Evolutionary conservation across 305 asterid species (phyloP), one percentile per base, ranked within the genome.

Genomic region (Solanum chacoense): DNA sequence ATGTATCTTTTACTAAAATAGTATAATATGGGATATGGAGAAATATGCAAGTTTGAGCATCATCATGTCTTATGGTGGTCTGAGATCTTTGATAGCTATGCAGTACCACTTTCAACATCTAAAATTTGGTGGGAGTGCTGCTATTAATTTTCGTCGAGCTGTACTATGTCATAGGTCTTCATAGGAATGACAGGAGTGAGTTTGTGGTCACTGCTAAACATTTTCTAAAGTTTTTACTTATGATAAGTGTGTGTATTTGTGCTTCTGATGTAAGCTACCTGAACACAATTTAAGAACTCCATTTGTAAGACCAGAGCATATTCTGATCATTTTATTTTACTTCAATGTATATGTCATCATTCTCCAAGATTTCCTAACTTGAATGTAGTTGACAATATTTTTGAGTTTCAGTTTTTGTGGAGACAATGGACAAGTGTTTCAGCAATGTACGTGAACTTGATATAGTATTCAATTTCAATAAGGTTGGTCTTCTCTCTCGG

Each of bases 401-500:
- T 59, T 81, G 79, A 88, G 73, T 85, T 92, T 89, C 96, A 97
- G 98, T 97, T 91, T 96, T 95, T 81, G 98, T 97, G 89, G 99
- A 95, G 95, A 92, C 96, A 36, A 81, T 97, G 93, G 98, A 95
- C 95, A 97, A 94, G 91, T 94, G 98, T 89, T 96, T 96, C 94
- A 95, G 93, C 85, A 96, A 95, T 78, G 99, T 96, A 59, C 94
- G 99, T 81, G 99, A 97, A 94, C 98, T 97, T 85, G 98, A 97
- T 89, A 85, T 96, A 88, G 97, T 97, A 76, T 96, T 95, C 98
- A 95, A 94, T 74, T 97, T 97, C 87, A 94, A 94, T 91, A 97
- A 97, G 99, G 99, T 96, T 50, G 84, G 91, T 88, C 85, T 67
- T 87, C 29, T 91, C 87, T 88, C 91, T 91, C 72, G 55, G 29